These are phyloP conservation scores for Bonia amplexicaulis DNA, from an alignment of 176 grass and related monocot species.

Conservation along the genomic window DNA sequence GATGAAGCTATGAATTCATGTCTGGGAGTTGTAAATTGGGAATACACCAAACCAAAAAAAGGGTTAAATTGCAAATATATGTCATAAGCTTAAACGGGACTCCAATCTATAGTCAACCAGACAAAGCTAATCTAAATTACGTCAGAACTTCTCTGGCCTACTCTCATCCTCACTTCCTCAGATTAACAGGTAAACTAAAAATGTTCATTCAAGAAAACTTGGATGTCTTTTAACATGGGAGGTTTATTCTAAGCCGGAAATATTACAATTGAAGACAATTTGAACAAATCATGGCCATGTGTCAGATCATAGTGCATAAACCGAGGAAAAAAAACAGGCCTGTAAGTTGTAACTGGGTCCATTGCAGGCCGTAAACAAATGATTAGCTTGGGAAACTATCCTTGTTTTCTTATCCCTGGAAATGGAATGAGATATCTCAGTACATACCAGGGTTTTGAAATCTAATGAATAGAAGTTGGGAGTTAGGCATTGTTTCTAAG, in stretches of 20 bases:
- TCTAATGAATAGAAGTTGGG: background rate
- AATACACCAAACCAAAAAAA: background rate
- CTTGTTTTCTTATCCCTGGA: background rate
- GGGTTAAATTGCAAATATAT: background rate
- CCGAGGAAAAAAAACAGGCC: background rate
- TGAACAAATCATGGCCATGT: background rate
- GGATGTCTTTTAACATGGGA: background rate
- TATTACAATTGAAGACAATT: slow-evolving; percentile 7
- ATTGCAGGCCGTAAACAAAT: slow-evolving; percentile 5
- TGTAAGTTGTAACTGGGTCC: background rate
- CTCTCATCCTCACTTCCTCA: background rate
- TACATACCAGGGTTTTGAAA: background rate
- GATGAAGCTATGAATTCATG: background rate
- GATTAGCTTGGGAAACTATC: background rate
- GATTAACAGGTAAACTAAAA: background rate
- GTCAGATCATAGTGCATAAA: background rate
- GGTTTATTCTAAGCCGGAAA: background rate
- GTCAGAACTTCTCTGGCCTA: background rate
- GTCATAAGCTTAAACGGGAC: background rate
- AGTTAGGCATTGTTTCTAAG: background rate
- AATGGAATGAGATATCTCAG: background rate
- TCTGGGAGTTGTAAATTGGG: background rate
- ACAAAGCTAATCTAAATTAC: background rate
- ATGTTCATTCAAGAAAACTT: background rate
- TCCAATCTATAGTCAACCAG: background rate